phyloP scores from a whole-genome alignment of 306 rosid genomes.

The Coriaria nepalensis region DNA sequence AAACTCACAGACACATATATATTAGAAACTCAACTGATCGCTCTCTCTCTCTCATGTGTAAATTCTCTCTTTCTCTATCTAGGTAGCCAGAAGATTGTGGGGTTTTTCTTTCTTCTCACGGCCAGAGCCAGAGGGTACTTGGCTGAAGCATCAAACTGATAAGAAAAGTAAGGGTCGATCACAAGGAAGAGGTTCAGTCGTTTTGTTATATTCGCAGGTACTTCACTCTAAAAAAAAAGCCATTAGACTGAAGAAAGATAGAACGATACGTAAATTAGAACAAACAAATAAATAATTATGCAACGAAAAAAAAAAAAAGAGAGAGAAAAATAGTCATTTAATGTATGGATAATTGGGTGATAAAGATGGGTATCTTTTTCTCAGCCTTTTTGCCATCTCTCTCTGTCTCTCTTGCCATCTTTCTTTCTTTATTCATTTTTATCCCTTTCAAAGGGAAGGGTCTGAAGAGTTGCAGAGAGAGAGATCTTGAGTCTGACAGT shows the following conservation, averaged over 20 bases:
- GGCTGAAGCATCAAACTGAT: slow-evolving; percentile 21
- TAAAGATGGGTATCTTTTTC: slow-evolving; percentile 67
- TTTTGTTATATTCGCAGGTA: slow-evolving; percentile 70
- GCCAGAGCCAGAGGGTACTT: slow-evolving; percentile 17
- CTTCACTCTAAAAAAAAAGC: slow-evolving; percentile 20
- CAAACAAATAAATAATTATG: not conserved
- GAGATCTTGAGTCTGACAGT: slow-evolving; percentile 55
- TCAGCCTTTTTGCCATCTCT: slow-evolving; percentile 27
- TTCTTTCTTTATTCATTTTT: slow-evolving; percentile 24
- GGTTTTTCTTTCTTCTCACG: slow-evolving; percentile 26
- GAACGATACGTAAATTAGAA: not conserved
- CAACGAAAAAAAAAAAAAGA: not conserved
- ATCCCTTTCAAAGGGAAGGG: slow-evolving; percentile 29
- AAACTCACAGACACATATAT: too few species aligned
- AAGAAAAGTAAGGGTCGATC: slow-evolving; percentile 69
- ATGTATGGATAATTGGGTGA: slow-evolving; percentile 52
- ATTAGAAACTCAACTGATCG: too few species aligned
- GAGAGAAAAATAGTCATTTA: slow-evolving; percentile 9
- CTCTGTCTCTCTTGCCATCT: slow-evolving; percentile 24
- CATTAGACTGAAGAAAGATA: not conserved
- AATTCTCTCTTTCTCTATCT: slow-evolving; percentile 13
- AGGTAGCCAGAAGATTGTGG: slow-evolving; percentile 11
- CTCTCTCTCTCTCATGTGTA: too few species aligned
- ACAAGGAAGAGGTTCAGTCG: slow-evolving; percentile 22
- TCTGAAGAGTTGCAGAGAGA: slow-evolving; percentile 45